These are phyloP conservation scores for Blastomyces gilchristii DNA, from an alignment of 2,329 filamentous ascomycete species.

Conservation along the genomic window DNA sequence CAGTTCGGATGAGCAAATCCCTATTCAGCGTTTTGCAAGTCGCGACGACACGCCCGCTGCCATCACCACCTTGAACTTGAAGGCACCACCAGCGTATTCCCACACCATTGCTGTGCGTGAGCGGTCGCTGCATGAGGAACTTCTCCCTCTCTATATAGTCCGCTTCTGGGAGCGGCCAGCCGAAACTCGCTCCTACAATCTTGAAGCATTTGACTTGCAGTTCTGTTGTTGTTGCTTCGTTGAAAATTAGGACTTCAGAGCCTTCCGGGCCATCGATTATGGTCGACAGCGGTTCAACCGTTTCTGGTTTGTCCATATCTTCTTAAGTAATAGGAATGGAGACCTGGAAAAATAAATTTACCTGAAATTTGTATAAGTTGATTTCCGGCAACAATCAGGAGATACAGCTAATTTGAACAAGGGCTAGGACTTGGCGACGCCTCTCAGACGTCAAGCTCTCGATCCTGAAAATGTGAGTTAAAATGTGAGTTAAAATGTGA, in stretches of 20 bases:
- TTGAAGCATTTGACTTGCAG: not conserved
- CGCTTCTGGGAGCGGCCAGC: not conserved
- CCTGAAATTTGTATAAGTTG: not conserved
- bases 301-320: not conserved
- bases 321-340: not conserved
- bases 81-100: not conserved
- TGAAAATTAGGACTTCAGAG: not conserved
- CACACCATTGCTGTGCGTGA: not conserved
- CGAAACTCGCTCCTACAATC: not conserved
- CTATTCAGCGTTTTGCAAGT: conserved; percentile 3
- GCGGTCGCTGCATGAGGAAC: not conserved
- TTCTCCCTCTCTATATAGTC: not conserved
- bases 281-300: not conserved
- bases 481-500: too few relatives aligned
- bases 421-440: not conserved
- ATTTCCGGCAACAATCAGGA: not conserved
- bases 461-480: not conserved
- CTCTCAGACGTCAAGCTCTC: not conserved
- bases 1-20: not conserved
- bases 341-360: not conserved
- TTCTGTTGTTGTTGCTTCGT: not conserved
- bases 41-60: not conserved
- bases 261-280: not conserved
- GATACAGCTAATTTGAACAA: not conserved
- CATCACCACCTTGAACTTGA: not conserved